These are phyloP conservation scores for Fragaria iinumae DNA, from an alignment of 306 rosid species.

Conservation along the genomic window DNA sequence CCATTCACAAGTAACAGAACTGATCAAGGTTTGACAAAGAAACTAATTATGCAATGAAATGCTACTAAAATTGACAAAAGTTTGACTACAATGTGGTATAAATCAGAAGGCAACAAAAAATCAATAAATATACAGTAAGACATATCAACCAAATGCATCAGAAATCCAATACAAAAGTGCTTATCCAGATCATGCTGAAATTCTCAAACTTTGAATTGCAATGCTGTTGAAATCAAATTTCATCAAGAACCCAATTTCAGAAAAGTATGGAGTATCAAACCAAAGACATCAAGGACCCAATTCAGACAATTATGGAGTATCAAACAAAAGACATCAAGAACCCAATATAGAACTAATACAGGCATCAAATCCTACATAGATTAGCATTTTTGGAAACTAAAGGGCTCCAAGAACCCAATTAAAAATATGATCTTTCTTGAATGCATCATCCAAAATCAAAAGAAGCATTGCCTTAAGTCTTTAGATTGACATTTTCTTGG, in stretches of 20 bases:
- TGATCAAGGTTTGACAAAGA: not conserved
- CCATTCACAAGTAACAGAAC: not conserved
- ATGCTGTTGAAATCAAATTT: not conserved
- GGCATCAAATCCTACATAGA: too few species aligned
- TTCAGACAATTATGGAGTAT: too few species aligned
- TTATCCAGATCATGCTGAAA: not conserved
- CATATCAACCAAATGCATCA: not conserved
- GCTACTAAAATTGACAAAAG: too few species aligned
- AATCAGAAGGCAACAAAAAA: too few species aligned
- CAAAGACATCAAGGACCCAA: not conserved
- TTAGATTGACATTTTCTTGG: too few species aligned
- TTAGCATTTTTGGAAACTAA: too few species aligned
- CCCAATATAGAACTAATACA: not conserved
- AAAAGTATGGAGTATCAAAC: too few species aligned
- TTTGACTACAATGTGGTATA: too few species aligned
- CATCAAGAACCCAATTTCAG: not conserved
- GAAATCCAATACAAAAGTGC: not conserved
- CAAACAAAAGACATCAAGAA: not conserved
- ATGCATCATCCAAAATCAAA: not conserved
- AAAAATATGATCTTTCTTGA: not conserved
- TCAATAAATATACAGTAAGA: too few species aligned
- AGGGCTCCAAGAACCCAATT: not conserved
- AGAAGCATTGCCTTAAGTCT: not conserved
- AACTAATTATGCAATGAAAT: too few species aligned
- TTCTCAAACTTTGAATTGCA: too few species aligned